phyloP scores from a whole-genome alignment of 345 rosid genomes.

The Lenwebbia sp. region DNA sequence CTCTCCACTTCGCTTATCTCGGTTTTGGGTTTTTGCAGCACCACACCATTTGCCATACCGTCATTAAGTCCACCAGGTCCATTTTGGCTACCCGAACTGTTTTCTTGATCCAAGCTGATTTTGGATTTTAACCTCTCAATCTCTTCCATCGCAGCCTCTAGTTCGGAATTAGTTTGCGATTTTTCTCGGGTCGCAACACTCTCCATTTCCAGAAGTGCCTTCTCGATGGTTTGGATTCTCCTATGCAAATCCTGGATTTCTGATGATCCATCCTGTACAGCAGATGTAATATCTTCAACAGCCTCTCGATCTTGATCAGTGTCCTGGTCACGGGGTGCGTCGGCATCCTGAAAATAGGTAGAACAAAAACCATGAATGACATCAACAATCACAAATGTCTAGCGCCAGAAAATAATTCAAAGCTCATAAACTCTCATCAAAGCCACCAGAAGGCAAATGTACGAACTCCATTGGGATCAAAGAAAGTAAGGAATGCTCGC shows the following conservation, averaged over 20 bases:
- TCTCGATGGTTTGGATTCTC: conserved; percentile 61
- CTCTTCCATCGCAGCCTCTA: conserved; percentile 39
- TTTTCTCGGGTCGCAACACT: conserved; percentile 42
- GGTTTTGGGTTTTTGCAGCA: conserved; percentile 22
- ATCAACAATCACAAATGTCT: background rate
- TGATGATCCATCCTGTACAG: conserved; percentile 13
- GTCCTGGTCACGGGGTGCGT: conserved; percentile 1
- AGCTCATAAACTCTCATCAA: background rate
- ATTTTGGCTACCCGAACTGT: conserved; percentile 14
- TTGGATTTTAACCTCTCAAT: conserved; percentile 36
- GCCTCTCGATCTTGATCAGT: conserved; percentile 21
- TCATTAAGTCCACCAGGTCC: conserved; percentile 16
- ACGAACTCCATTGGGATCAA: background rate
- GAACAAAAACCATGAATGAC: background rate
- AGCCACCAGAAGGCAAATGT: background rate
- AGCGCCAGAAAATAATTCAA: background rate
- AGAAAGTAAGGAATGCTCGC: background rate
- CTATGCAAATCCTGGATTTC: conserved; percentile 44
- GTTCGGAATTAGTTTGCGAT: conserved; percentile 38
- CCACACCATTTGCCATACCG: conserved; percentile 4
- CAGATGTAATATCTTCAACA: conserved; percentile 10
- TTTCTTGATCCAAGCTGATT: conserved; percentile 13
- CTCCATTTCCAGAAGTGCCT: conserved; percentile 48
- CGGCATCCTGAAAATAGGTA: conserved; percentile 29
- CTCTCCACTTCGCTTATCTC: conserved; percentile 40